phyloP scores from a whole-genome alignment of 306 rosid species.

The Echinosophora koreensis region DNA sequence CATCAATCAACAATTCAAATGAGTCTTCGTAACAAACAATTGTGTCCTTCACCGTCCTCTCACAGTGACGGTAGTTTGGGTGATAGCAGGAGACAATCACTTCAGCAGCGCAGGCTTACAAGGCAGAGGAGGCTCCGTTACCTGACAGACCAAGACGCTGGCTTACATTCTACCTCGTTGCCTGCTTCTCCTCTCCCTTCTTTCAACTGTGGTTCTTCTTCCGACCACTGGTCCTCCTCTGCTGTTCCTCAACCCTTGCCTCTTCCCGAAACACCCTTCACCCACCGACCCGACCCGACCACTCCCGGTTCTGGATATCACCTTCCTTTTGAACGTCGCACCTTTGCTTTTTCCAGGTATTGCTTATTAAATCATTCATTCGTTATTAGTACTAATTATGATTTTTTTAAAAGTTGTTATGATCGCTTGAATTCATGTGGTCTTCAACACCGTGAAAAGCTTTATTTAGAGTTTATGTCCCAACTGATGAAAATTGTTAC shows the following conservation, averaged over 20 bases:
- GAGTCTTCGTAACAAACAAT: slow-evolving; percentile 21
- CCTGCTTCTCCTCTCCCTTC: slow-evolving; percentile 62
- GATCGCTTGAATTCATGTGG: background rate
- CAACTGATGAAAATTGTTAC: background rate
- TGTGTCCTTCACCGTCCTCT: slow-evolving; percentile 11
- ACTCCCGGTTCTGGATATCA: slow-evolving; percentile 29
- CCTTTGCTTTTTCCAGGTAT: slow-evolving; percentile 57
- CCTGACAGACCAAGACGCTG: slow-evolving; percentile 55
- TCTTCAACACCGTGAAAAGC: background rate
- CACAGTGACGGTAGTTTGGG: background rate
- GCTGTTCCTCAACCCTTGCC: slow-evolving; percentile 73
- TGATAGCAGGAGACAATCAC: slow-evolving; percentile 20
- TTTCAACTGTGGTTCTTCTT: slow-evolving; percentile 43
- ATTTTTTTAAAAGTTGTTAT: background rate
- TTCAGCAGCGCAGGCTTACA: slow-evolving; percentile 66
- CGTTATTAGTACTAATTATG: background rate
- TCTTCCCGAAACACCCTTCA: slow-evolving; percentile 59
- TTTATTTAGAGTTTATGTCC: background rate
- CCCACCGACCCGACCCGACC: slow-evolving; percentile 50
- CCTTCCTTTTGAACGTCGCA: slow-evolving; percentile 36
- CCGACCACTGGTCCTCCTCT: slow-evolving; percentile 58
- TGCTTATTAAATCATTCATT: background rate
- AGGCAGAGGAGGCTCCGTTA: slow-evolving; percentile 72
- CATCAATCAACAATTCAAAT: background rate
- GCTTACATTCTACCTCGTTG: slow-evolving; percentile 40